Percentiles rank a stretch among this genome's conserved stretches.
Evolutionary conservation across 345 rosid genomes (phyloP).

Genomic region (Hypericum androsaemum): DNA sequence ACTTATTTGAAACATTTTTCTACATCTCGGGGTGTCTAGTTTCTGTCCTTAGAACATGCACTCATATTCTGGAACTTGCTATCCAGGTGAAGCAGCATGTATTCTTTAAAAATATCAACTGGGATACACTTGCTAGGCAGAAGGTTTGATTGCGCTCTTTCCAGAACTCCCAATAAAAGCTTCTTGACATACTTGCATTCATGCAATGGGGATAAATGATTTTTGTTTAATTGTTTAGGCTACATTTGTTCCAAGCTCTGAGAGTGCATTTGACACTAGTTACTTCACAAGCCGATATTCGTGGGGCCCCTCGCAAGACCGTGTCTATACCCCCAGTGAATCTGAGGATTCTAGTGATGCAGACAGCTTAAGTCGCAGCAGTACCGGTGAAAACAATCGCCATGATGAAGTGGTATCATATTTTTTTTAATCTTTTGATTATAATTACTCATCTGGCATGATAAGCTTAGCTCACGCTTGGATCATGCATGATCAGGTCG

Average conservation of each 20-base stretch:
- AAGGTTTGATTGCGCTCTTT: constrained; percentile 38
- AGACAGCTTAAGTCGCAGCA: constrained; percentile 83
- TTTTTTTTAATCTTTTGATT: constrained; percentile 1
- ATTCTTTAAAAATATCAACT: constrained; percentile 87
- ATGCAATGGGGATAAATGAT: not conserved
- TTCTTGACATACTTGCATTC: not conserved
- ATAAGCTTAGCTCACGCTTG: constrained; percentile 5
- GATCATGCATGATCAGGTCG: constrained; percentile 45
- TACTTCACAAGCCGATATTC: constrained; percentile 96
- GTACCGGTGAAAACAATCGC: constrained; percentile 70
- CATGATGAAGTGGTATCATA: constrained; percentile 84
- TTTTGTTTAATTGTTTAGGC: constrained; percentile 39
- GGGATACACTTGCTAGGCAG: constrained; percentile 97
- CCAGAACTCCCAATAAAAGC: not conserved
- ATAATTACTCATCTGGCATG: not conserved
- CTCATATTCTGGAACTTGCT: constrained; percentile 12
- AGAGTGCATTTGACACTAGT: constrained; percentile 92
- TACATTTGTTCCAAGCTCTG: constrained; percentile 90
- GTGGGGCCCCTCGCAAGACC: constrained; percentile 71
- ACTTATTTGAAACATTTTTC: not conserved
- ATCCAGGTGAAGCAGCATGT: constrained; percentile 82
- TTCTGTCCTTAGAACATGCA: constrained; percentile 4
- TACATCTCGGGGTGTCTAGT: constrained; percentile 1
- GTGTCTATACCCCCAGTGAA: constrained; percentile 56
- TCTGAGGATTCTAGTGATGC: constrained; percentile 80